These are phyloP conservation scores for Vitis hybrid DNA, from an alignment of 177 flowering plant species.

Conservation along the genomic window DNA sequence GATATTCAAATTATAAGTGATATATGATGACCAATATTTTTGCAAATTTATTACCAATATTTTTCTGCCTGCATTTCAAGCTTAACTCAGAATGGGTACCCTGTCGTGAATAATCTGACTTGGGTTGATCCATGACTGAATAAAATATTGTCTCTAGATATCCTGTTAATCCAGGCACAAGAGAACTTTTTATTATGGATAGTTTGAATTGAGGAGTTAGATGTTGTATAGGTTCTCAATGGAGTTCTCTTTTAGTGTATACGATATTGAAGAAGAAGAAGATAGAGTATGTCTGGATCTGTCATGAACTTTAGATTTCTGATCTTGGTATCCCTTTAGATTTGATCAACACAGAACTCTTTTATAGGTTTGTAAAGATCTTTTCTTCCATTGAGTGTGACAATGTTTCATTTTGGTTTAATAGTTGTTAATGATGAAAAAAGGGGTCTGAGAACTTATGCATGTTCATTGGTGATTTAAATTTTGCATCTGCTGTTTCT, in stretches of 20 bases:
- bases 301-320: not conserved
- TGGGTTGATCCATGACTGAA: too few species aligned
- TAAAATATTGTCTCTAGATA: too few species aligned
- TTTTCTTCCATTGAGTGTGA: not conserved
- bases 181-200: not conserved
- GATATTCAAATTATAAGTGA: too few species aligned
- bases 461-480: too few species aligned
- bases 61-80: too few species aligned
- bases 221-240: not conserved
- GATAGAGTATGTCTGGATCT: not conserved
- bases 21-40: too few species aligned
- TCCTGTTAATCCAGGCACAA: not conserved
- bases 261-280: not conserved
- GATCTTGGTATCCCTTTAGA: not conserved
- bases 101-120: too few species aligned
- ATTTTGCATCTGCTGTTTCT: too few species aligned
- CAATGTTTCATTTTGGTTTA: not conserved
- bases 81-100: too few species aligned
- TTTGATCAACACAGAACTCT: not conserved
- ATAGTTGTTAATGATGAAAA: not conserved
- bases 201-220: not conserved
- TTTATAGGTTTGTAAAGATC: not conserved
- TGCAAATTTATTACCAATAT: too few species aligned
- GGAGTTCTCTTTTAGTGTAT: not conserved
- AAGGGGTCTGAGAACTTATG: not conserved